Conservation (phyloP, 768 basidiomycete species). For the Kwoniella pini region DNA sequence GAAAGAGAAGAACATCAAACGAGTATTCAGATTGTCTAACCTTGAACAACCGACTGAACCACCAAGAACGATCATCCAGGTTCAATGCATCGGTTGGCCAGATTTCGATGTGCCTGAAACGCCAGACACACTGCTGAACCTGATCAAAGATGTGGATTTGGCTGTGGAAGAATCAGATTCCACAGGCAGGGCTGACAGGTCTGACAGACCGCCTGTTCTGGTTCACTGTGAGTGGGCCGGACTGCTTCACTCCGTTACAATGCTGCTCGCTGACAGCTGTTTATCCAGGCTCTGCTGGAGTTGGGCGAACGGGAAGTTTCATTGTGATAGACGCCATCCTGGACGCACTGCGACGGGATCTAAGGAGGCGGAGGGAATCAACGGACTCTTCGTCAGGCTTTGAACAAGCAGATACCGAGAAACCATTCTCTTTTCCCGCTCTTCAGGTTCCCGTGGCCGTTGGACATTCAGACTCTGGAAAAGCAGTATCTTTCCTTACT, state of each 20-base stretch:
- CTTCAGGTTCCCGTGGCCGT: too few species aligned
- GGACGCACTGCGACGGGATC: constrained; percentile 43
- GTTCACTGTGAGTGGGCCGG: constrained; percentile 48
- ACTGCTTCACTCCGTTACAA: not conserved
- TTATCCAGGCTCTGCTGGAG: constrained; percentile 73
- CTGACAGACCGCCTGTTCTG: constrained; percentile 43
- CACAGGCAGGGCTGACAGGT: constrained; percentile 9
- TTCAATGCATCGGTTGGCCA: constrained; percentile 94
- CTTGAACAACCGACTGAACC: constrained; percentile 63
- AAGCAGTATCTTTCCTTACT: constrained; percentile 26
- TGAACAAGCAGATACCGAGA: not conserved
- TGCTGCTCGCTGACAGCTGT: too few species aligned
- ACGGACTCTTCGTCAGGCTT: not conserved
- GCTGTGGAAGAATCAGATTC: constrained; percentile 34
- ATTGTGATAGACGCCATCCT: constrained; percentile 65
- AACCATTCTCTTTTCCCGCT: not conserved
- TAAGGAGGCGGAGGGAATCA: not conserved
- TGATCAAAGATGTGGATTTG: constrained; percentile 71
- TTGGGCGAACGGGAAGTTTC: constrained; percentile 91
- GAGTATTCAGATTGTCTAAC: constrained; percentile 68
- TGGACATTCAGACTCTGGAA: constrained; percentile 17
- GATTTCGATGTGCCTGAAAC: constrained; percentile 93
- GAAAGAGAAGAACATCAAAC: constrained; percentile 52
- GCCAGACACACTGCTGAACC: constrained; percentile 69
- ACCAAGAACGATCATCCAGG: constrained; percentile 72